Percentiles rank a stretch among this genome's conserved stretches.
phyloP scores from a whole-genome alignment of 2,329 filamentous ascomycete species.

The Ustulina deusta region DNA sequence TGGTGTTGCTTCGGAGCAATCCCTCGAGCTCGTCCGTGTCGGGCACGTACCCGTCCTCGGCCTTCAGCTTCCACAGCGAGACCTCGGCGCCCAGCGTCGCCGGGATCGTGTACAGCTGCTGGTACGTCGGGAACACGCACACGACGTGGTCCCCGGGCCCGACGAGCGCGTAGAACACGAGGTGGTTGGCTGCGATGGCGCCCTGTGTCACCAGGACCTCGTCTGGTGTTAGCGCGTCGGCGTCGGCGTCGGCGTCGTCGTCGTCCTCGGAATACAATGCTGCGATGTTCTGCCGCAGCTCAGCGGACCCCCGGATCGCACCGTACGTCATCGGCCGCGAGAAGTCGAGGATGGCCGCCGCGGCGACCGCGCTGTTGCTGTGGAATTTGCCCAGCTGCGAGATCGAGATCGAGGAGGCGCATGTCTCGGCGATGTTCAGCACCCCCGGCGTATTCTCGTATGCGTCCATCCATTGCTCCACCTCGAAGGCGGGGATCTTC shows the following conservation, averaged over 20 bases:
- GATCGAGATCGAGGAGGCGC: conserved; percentile 79
- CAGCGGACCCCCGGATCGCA: conserved; percentile 74
- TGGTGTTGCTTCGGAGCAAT: conserved; percentile 76
- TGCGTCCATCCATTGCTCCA: conserved; percentile 78
- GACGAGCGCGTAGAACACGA: conserved; percentile 79
- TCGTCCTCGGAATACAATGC: conserved; percentile 70
- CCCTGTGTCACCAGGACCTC: conserved; percentile 82
- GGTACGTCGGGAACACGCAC: conserved; percentile 88
- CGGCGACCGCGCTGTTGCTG: conserved; percentile 49
- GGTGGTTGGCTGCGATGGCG: conserved; percentile 86
- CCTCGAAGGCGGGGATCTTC: conserved; percentile 71
- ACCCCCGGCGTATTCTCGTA: conserved; percentile 68
- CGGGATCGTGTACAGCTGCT: conserved; percentile 84
- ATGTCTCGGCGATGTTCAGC: conserved; percentile 83
- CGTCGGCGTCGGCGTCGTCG: conserved; percentile 21
- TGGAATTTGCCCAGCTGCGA: conserved; percentile 72
- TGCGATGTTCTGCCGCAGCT: conserved; percentile 73
- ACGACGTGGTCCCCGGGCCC: conserved; percentile 84
- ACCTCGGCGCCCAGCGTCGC: conserved; percentile 80
- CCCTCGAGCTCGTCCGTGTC: conserved; percentile 73
- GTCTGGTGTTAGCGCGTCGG: conserved; percentile 56
- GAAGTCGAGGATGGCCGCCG: conserved; percentile 57
- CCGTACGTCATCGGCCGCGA: conserved; percentile 77
- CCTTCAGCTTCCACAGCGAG: conserved; percentile 77
- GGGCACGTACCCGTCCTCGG: conserved; percentile 74